Base-by-base conservation (phyloP, 1,139 yeast species). In the Tardiomyces depauwii region DNA sequence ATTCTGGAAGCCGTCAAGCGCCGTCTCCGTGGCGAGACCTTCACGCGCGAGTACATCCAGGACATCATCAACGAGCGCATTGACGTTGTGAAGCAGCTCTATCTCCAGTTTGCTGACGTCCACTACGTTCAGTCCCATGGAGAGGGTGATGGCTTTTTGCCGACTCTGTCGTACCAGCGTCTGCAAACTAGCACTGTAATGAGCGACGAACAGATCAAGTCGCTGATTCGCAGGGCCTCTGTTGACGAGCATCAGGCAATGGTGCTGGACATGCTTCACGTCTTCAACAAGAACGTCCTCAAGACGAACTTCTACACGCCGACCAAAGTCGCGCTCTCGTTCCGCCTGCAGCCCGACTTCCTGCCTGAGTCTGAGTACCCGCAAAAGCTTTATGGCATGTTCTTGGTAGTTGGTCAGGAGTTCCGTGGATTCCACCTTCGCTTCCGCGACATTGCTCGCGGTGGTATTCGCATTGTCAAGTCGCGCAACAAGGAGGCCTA, bases 381-480 rank as follows among this genome's bases (percentile, higher is more conserved):
- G 44, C 93, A 87, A 56, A 83, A 82, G 49, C 93, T 96, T 49
- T 91, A 70, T 62, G 98, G 97, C 54, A 85, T 91, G 85, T 89
- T 91, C 70, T 81, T 91, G 57, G 84, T 89, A 49, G 96, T 91
- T 51, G 98, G 98, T 52, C 85, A 89, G 56, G 96, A 93, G 63
- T 91, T 91, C 69, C 78, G 96, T 64, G 98, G 97, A 32, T 91
- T 91, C 82, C 98, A 91, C 65, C 82, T 91, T 55, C 78, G 98
- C 66, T 91, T 91, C 71, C 81, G 96, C 65, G 97, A 91, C 66
- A 89, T 91, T 59, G 95, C 98, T 33, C 80, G 98, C 66, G 98
- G 98, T 65, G 98, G 98, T 64, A 91, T 91, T 59, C 80, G 98
- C 68, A 85, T 91, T 61, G 98, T 91, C 58, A 82, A 82, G 63